Conservation (phyloP, 352 stramenopile genomes). For the Phytopythium boreale region DNA sequence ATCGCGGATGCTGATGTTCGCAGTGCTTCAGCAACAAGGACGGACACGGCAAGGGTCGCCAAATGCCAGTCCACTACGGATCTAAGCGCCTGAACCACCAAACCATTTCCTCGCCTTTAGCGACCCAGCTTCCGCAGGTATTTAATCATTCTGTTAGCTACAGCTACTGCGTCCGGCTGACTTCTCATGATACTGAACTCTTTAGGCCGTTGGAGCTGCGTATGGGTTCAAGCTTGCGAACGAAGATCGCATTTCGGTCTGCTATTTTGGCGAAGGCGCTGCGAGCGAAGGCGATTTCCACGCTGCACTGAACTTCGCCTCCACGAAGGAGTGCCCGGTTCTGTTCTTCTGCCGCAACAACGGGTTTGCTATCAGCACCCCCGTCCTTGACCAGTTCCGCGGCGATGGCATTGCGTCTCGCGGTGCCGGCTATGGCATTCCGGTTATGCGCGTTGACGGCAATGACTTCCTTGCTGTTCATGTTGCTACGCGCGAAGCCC, state of each 20-base stretch:
- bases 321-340: slow-evolving; percentile 94
- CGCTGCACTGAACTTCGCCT: slow-evolving; percentile 95
- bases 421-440: slow-evolving; percentile 95
- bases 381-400: slow-evolving; percentile 94
- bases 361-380: slow-evolving; percentile 97
- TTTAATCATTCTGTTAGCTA: slow-evolving; percentile 1
- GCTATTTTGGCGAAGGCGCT: slow-evolving; percentile 97
- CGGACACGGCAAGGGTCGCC: slow-evolving; percentile 94
- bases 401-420: slow-evolving; percentile 96
- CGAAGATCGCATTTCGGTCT: slow-evolving; percentile 89
- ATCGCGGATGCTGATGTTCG: neutral
- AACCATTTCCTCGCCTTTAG: slow-evolving; percentile 96
- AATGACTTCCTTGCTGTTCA: slow-evolving; percentile 98
- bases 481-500: slow-evolving; percentile 87
- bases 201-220: slow-evolving; percentile 92
- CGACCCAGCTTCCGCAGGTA: slow-evolving; percentile 96
- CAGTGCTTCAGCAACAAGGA: slow-evolving; percentile 95
- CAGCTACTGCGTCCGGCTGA: neutral
- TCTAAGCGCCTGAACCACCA: slow-evolving; percentile 95
- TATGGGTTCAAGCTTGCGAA: slow-evolving; percentile 96
- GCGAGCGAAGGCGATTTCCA: slow-evolving; percentile 98
- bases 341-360: slow-evolving; percentile 99
- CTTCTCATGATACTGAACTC: neutral
- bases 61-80: slow-evolving; percentile 99
- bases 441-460: slow-evolving; percentile 96